Conservation (phyloP, 495 filamentous ascomycete genomes). For the Aspergillus ostianus region DNA sequence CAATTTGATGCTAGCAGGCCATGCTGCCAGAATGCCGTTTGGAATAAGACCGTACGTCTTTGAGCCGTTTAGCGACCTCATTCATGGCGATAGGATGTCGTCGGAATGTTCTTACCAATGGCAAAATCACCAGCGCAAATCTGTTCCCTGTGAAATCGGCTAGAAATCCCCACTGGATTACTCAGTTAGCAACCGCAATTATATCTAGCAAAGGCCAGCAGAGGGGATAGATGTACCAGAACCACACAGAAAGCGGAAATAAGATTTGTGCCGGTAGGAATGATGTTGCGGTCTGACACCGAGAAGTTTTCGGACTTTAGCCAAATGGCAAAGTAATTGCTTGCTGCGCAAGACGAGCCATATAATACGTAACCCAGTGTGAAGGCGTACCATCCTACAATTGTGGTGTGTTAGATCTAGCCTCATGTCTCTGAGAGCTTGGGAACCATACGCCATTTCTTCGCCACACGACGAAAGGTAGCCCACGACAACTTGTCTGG, state of each 20-base stretch:
- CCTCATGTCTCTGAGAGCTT: too few relatives aligned
- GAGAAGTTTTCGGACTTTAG: conserved; percentile 23
- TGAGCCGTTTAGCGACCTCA: neutral
- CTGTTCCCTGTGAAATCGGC: conserved; percentile 22
- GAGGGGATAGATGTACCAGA: neutral
- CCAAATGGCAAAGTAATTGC: conserved; percentile 23
- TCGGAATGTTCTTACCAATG: conserved; percentile 7
- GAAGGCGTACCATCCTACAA: conserved; percentile 24
- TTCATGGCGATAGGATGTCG: too few relatives aligned
- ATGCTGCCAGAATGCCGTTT: conserved; percentile 28
- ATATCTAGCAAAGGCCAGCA: neutral
- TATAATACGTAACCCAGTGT: conserved; percentile 22
- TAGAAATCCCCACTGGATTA: conserved; percentile 17
- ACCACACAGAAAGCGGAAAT: conserved; percentile 17
- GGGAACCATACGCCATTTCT: neutral
- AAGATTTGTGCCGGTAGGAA: conserved; percentile 16
- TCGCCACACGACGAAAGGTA: conserved; percentile 14
- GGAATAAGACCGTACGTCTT: conserved; percentile 24
- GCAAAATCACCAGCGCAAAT: conserved; percentile 17
- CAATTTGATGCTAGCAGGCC: conserved; percentile 20
- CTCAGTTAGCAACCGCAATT: neutral
- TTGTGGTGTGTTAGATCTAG: neutral
- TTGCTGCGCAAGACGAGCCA: conserved; percentile 20
- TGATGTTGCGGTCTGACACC: conserved; percentile 21
- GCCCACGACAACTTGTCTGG: conserved; percentile 23